Percentiles rank a stretch among this genome's conserved stretches.
Conservation (phyloP, 768 basidiomycete species). For the Auriscalpium microsporum region DNA sequence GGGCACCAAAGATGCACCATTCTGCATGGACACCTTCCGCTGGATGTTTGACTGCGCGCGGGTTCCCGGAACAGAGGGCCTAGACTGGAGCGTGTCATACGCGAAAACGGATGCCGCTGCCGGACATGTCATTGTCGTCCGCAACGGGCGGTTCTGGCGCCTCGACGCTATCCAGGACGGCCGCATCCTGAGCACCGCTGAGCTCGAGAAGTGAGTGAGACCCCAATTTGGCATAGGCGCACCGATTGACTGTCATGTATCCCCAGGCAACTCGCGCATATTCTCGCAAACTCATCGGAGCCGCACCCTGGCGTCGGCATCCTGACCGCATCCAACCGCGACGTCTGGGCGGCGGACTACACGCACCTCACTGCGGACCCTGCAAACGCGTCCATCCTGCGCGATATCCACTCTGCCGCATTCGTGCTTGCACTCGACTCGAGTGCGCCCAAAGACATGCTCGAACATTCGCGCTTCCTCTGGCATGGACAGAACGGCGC, state of each 20-base stretch:
- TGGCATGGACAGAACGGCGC: conserved; percentile 63
- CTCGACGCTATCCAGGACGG: conserved; percentile 52
- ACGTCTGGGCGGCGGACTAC: conserved; percentile 65
- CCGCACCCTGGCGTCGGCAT: conserved; percentile 71
- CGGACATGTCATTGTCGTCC: conserved; percentile 79
- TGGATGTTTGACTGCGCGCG: conserved; percentile 94
- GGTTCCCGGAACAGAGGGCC: conserved; percentile 60
- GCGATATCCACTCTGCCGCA: conserved; percentile 76
- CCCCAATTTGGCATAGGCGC: no score
- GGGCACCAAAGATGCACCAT: conserved; percentile 51
- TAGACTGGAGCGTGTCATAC: conserved; percentile 72
- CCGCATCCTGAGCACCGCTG: conserved; percentile 50
- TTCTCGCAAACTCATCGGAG: conserved; percentile 54
- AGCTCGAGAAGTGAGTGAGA: conserved; percentile 50
- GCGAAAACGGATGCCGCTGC: conserved; percentile 46
- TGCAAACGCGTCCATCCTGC: conserved; percentile 55
- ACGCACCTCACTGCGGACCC: conserved; percentile 40
- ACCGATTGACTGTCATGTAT: no score
- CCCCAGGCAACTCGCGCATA: conserved; percentile 58
- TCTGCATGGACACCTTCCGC: conserved; percentile 85
- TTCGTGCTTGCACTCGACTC: conserved; percentile 76
- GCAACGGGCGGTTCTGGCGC: conserved; percentile 81
- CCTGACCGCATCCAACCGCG: conserved; percentile 71
- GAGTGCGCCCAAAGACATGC: conserved; percentile 41
- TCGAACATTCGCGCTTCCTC: conserved; percentile 58